These are phyloP conservation scores for Alternaria viburni DNA, from an alignment of 2,329 filamentous ascomycete species.

Conservation along the genomic window DNA sequence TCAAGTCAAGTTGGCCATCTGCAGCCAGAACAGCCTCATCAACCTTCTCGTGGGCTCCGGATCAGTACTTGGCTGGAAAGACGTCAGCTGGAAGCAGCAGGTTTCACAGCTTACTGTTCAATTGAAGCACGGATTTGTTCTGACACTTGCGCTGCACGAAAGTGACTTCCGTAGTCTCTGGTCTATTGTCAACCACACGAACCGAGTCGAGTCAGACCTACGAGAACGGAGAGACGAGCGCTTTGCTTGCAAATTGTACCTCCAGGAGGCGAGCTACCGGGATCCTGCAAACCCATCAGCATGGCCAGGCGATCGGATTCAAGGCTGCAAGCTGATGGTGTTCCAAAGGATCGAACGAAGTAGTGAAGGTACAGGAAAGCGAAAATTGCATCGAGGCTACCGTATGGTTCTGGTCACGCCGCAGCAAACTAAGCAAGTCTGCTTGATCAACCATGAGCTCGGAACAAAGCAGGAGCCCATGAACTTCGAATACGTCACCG, in stretches of 20 bases:
- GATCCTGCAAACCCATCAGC: constrained; percentile 72
- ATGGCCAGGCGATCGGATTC: constrained; percentile 77
- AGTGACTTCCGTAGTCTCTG: constrained; percentile 80
- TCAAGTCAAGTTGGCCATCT: constrained; percentile 73
- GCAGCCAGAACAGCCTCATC: constrained; percentile 79
- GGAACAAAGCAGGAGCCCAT: constrained; percentile 68
- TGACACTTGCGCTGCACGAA: constrained; percentile 74
- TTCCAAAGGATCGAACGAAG: constrained; percentile 75
- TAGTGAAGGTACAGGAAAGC: constrained; percentile 73
- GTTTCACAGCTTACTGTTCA: constrained; percentile 69
- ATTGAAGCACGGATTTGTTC: constrained; percentile 75
- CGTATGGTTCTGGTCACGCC: constrained; percentile 80
- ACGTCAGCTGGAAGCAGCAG: constrained; percentile 79
- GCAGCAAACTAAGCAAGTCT: constrained; percentile 76
- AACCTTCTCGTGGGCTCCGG: constrained; percentile 75
- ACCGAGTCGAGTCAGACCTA: constrained; percentile 74
- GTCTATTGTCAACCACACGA: constrained; percentile 85
- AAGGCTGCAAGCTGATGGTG: constrained; percentile 73
- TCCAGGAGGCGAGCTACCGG: constrained; percentile 81
- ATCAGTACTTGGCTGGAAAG: constrained; percentile 75
- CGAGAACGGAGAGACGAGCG: constrained; percentile 73
- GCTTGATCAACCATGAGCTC: constrained; percentile 74
- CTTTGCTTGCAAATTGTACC: constrained; percentile 69
- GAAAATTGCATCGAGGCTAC: constrained; percentile 78
- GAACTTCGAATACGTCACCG: constrained; percentile 71